Percentiles rank a stretch among this genome's conserved stretches.
These are phyloP conservation scores for Trametes villosa DNA, from an alignment of 768 basidiomycete species.

Conservation along the genomic window DNA sequence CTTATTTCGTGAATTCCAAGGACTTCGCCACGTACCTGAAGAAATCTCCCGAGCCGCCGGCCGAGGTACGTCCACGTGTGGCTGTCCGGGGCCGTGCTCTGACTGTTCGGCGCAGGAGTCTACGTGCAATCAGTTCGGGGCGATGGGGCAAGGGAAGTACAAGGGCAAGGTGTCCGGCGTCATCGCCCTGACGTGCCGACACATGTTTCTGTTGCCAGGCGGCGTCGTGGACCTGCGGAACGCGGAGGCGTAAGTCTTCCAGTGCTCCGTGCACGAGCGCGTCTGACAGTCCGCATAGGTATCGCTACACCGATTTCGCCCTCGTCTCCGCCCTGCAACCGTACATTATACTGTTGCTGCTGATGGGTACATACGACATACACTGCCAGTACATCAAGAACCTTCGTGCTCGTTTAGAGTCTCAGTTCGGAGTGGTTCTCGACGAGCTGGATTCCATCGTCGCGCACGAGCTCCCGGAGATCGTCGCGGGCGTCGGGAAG, in stretches of 20 bases:
- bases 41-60: neutral
- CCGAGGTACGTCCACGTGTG: neutral
- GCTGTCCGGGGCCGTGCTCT: neutral
- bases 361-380: slow-evolving; percentile 31
- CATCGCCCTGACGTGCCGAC: slow-evolving; percentile 21
- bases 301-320: slow-evolving; percentile 19
- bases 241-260: slow-evolving; percentile 23
- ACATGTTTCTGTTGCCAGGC: slow-evolving; percentile 20
- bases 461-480: neutral
- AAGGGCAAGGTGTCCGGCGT: slow-evolving; percentile 20
- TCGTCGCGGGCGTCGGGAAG: too few relatives aligned
- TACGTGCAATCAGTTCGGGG: slow-evolving; percentile 25
- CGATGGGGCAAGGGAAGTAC: slow-evolving; percentile 18
- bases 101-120: slow-evolving; percentile 11
- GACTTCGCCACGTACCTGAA: slow-evolving; percentile 7
- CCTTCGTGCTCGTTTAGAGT: slow-evolving; percentile 9
- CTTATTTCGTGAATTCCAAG: slow-evolving; percentile 19
- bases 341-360: slow-evolving; percentile 13
- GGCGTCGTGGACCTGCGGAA: slow-evolving; percentile 24
- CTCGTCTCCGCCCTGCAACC: slow-evolving; percentile 12
- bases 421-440: slow-evolving; percentile 1
- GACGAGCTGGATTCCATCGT: slow-evolving; percentile 3
- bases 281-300: too few relatives aligned
- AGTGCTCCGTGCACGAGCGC: too few relatives aligned
- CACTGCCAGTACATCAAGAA: slow-evolving; percentile 30